These are phyloP conservation scores for Euphorbia schlechtendalii DNA, from an alignment of 441 rosid genomes.

Conservation along the genomic window DNA sequence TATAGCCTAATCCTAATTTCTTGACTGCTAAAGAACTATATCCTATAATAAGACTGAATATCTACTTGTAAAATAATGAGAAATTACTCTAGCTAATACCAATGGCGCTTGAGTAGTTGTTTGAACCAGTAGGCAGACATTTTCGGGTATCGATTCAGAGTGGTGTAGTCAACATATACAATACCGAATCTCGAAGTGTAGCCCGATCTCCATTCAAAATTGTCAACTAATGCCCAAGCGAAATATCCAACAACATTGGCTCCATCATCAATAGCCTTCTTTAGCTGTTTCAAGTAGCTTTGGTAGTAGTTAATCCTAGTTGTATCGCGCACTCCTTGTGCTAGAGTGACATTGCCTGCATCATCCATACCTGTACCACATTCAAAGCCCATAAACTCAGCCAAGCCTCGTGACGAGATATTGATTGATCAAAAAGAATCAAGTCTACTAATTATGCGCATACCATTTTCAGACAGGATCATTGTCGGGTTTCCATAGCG, in stretches of 20 bases:
- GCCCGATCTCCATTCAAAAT: conserved; percentile 86
- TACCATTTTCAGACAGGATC: conserved; percentile 86
- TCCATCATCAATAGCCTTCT: conserved; percentile 78
- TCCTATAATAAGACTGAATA: too few species aligned
- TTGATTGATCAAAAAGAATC: background rate
- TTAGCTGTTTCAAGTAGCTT: conserved; percentile 63
- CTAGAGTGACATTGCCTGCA: conserved; percentile 64
- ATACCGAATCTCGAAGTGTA: conserved; percentile 95
- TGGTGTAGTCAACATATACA: conserved; percentile 67
- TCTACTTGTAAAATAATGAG: too few species aligned
- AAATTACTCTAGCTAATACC: too few species aligned
- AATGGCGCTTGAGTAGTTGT: too few species aligned
- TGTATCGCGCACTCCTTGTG: conserved; percentile 66
- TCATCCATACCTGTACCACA: conserved; percentile 71
- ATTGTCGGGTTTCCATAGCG: conserved; percentile 75
- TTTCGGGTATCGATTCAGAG: conserved; percentile 69
- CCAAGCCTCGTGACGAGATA: too few species aligned
- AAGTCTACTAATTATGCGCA: background rate
- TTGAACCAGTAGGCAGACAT: too few species aligned
- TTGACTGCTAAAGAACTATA: too few species aligned
- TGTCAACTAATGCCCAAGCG: conserved; percentile 93
- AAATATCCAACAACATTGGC: conserved; percentile 81
- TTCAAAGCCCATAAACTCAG: background rate
- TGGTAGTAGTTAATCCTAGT: conserved; percentile 64
- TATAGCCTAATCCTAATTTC: too few species aligned